Conservation (phyloP, 1,139 yeast genomes). For the Hyphopichia khmerensis region DNA sequence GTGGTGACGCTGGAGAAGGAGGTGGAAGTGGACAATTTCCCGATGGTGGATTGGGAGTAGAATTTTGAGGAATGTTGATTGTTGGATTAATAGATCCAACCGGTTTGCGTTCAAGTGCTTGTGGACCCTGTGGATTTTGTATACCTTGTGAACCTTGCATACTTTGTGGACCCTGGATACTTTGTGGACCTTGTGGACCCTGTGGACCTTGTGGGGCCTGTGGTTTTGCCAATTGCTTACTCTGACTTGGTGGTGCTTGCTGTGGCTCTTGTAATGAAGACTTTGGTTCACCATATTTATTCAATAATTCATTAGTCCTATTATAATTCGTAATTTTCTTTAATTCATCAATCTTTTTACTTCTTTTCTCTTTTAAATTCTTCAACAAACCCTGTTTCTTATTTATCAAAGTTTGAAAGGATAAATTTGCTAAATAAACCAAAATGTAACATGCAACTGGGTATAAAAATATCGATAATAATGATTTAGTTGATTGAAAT, state of each 20-base stretch:
- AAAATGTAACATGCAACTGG: conserved; percentile 30
- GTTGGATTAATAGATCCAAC: neutral
- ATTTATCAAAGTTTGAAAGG: conserved; percentile 25
- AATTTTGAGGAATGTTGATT: neutral
- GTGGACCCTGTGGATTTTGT: no score
- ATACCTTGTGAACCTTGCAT: no score
- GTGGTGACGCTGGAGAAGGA: neutral
- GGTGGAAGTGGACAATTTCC: neutral
- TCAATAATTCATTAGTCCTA: conserved; percentile 69
- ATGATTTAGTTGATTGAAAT: conserved; percentile 20
- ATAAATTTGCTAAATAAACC: conserved; percentile 17
- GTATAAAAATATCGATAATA: conserved; percentile 18
- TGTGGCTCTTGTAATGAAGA: neutral
- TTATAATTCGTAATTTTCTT: conserved; percentile 78
- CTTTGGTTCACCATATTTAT: conserved; percentile 51
- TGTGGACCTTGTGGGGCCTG: no score
- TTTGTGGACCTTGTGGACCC: no score
- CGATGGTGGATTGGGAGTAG: neutral
- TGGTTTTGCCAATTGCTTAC: neutral
- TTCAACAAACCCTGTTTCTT: conserved; percentile 17
- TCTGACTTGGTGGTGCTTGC: neutral
- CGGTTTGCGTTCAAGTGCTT: no score
- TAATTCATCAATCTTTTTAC: conserved; percentile 66
- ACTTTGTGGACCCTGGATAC: no score
- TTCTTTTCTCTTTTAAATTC: conserved; percentile 50